Evolutionary conservation across 805 yeast species (phyloP), one percentile per base, ranked within the genome.

Genomic region (Candida namnaoensis): DNA sequence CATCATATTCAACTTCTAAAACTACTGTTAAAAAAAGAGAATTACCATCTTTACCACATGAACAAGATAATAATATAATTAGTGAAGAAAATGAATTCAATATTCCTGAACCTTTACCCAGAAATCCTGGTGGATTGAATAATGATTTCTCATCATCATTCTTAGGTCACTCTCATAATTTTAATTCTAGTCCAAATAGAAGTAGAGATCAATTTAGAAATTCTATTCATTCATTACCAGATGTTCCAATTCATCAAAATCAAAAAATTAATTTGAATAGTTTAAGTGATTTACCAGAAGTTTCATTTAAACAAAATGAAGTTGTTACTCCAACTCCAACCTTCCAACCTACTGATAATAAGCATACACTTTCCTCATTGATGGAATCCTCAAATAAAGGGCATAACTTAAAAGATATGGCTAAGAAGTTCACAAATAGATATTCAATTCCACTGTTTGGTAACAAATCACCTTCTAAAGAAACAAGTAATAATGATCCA

Each of bases 21-120:
- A 33, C 45, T 4, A 36, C 38, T 30, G n/a, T 12, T 8, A 41
- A 41, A 39, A 50, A 34, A 33, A 52, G 63, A 46, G 49, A 47
- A 6, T 46, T 59, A 26, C 64, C 64, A 15, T 47, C 54, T 3
- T 34, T 52, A 5, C 64, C 64, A 1, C 47, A 47, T 24, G 46
- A 37, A 8, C 7, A 8, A 8, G 11, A 30, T 8, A 11, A 8
- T 8, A 6, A 2, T 8, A 11, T 12, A 12, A 12, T 30, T 3
- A 11, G 7, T 12, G 33, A 30, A 6, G 33, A 30, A 11, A 13
- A 30, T 12, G 7, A 6, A 11, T 30, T 30, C 11, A 30, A 12
- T 2, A 47, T 52, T 14, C 58, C 59, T 3, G 46, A 50, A 2
- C 60, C 58, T 12, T 35, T 56, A 7, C 50, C 56, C 13, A 45